Evolutionary conservation across 495 filamentous ascomycete species (phyloP).

Genomic region (Chaetomium tenue): DNA sequence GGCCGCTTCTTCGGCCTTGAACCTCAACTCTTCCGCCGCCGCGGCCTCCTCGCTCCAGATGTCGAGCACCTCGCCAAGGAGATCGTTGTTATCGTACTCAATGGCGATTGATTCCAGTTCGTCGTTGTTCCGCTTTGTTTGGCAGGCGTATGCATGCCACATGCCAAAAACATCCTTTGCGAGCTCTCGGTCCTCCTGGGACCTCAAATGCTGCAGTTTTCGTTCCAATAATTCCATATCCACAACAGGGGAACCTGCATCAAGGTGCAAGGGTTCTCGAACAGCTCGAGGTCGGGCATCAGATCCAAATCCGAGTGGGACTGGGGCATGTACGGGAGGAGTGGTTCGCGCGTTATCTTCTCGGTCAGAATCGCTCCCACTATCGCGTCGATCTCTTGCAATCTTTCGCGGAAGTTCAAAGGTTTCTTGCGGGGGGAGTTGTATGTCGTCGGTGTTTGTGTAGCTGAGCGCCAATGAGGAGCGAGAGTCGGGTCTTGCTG

Average conservation of each 20-base stretch:
- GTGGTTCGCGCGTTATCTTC: too few species aligned
- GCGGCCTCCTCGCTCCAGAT: slow-evolving; percentile 30
- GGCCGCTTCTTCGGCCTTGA: slow-evolving; percentile 24
- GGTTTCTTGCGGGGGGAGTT: neutral
- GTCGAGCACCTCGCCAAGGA: slow-evolving; percentile 28
- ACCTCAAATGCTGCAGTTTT: slow-evolving; percentile 23
- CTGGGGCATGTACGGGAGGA: neutral
- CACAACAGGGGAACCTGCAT: slow-evolving; percentile 14
- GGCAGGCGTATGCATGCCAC: slow-evolving; percentile 24
- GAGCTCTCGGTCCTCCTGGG: slow-evolving; percentile 18
- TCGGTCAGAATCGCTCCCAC: neutral
- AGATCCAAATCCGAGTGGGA: neutral
- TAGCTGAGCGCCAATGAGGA: slow-evolving; percentile 14
- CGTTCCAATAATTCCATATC: slow-evolving; percentile 23
- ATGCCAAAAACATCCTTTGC: slow-evolving; percentile 18
- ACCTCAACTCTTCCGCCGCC: slow-evolving; percentile 13
- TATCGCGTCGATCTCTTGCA: neutral
- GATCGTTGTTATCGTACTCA: slow-evolving; percentile 30
- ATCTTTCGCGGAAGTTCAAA: neutral
- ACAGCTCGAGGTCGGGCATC: neutral
- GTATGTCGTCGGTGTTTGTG: slow-evolving; percentile 21
- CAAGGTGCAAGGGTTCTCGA: slow-evolving; percentile 6
- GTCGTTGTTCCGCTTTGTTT: slow-evolving; percentile 14
- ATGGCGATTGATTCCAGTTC: slow-evolving; percentile 16
- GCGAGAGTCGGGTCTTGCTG: slow-evolving; percentile 14